Conservation (phyloP, 305 asterid species). For the Solanum hybrid region DNA sequence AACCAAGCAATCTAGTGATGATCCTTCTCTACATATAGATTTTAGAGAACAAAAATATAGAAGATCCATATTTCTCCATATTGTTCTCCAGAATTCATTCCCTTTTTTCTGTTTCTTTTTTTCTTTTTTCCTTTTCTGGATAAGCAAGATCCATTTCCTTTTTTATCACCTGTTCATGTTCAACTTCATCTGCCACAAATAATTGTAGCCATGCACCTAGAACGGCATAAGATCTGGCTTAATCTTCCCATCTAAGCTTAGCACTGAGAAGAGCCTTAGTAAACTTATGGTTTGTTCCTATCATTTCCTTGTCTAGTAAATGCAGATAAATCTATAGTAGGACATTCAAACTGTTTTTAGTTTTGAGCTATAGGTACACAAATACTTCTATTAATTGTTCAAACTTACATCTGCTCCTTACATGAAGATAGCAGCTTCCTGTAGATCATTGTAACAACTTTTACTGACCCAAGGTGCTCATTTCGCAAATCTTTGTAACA, state of each 20-base stretch:
- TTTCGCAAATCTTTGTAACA: constrained; percentile 38
- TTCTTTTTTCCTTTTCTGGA: not conserved
- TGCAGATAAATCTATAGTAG: not conserved
- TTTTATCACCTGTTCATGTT: not conserved
- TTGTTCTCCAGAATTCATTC: not conserved
- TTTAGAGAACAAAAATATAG: not conserved
- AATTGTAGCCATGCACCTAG: not conserved
- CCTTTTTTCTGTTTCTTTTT: not conserved
- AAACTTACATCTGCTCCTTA: constrained; percentile 54
- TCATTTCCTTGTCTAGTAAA: not conserved
- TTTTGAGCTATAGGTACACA: not conserved
- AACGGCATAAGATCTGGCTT: not conserved
- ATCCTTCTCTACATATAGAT: not conserved
- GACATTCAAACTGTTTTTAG: not conserved
- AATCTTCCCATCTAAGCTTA: not conserved
- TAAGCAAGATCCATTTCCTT: not conserved
- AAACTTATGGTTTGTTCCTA: not conserved
- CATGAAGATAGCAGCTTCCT: constrained; percentile 41
- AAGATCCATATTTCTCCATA: not conserved
- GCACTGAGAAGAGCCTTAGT: not conserved
- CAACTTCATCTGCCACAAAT: not conserved
- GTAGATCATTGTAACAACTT: constrained; percentile 31
- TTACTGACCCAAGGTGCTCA: constrained; percentile 34
- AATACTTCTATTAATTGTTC: not conserved
- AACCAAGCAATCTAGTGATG: not conserved